Evolutionary conservation across 805 yeast genomes (phyloP).

Genomic region (Candida ficus): DNA sequence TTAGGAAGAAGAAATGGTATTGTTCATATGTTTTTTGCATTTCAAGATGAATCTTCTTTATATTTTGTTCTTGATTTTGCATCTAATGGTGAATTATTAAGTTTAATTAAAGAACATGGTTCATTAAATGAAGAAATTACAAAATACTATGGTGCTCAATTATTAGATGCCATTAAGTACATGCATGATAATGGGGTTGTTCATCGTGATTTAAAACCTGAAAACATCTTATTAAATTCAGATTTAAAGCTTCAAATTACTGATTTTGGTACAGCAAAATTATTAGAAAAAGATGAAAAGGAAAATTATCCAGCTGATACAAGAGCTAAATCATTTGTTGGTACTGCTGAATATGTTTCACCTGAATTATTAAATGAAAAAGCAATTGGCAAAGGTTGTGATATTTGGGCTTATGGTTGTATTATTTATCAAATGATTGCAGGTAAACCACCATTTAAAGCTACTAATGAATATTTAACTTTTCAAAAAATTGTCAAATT

Average conservation of each 20-base stretch:
- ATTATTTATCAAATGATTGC: constrained; percentile 93
- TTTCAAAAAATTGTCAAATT: constrained; percentile 77
- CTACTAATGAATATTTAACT: constrained; percentile 74
- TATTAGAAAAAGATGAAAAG: constrained; percentile 48
- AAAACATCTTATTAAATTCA: constrained; percentile 63
- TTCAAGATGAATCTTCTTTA: constrained; percentile 69
- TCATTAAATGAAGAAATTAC: constrained; percentile 66
- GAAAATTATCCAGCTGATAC: constrained; percentile 60
- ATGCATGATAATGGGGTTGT: constrained; percentile 74
- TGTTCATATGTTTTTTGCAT: constrained; percentile 67
- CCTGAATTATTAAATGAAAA: constrained; percentile 76
- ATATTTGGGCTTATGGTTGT: constrained; percentile 99
- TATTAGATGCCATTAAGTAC: constrained; percentile 64
- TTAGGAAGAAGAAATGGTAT: constrained; percentile 57
- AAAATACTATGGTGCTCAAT: constrained; percentile 65
- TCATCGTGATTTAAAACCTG: constrained; percentile 83
- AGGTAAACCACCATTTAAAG: constrained; percentile 85
- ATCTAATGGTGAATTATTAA: constrained; percentile 68
- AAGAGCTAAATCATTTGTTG: constrained; percentile 76
- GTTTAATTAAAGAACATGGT: constrained; percentile 64
- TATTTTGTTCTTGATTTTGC: constrained; percentile 79
- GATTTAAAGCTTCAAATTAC: constrained; percentile 63
- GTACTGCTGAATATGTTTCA: constrained; percentile 94
- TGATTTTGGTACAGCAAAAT: constrained; percentile 81
- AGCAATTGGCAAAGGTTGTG: constrained; percentile 86